Percentiles rank a stretch among this genome's conserved stretches.
These are phyloP conservation scores for Candida chilensis DNA, from an alignment of 805 yeast species.

Conservation along the genomic window DNA sequence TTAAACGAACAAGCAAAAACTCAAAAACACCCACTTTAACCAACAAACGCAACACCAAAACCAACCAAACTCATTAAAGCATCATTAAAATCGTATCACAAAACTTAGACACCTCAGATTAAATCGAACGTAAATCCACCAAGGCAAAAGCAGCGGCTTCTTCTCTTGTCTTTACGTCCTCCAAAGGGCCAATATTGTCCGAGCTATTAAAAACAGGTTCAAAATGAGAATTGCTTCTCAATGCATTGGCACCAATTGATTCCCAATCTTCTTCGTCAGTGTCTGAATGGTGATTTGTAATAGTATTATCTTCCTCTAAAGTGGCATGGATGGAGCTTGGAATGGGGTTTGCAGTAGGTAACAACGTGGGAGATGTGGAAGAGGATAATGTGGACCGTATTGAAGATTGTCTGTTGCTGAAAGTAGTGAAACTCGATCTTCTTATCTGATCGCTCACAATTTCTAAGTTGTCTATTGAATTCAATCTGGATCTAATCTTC, in stretches of 20 bases:
- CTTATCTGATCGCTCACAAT: too few relatives aligned
- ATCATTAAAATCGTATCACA: too few relatives aligned
- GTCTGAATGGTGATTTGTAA: constrained; percentile 34
- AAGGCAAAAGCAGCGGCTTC: constrained; percentile 59
- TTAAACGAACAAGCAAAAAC: too few relatives aligned
- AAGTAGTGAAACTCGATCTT: too few relatives aligned
- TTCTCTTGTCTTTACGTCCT: constrained; percentile 20
- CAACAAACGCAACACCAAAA: too few relatives aligned
- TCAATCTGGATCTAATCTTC: constrained; percentile 17
- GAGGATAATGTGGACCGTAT: constrained; percentile 16
- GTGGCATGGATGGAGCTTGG: constrained; percentile 7
- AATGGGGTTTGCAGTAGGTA: constrained; percentile 5
- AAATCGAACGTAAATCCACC: too few relatives aligned
- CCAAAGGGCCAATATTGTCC: constrained; percentile 6
- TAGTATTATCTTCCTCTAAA: constrained; percentile 2
- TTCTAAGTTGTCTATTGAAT: constrained; percentile 32
- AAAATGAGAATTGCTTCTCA: constrained; percentile 25
- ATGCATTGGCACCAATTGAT: constrained; percentile 69
- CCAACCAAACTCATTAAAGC: too few relatives aligned
- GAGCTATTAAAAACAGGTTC: constrained; percentile 5
- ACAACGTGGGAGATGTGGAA: constrained; percentile 7
- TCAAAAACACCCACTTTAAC: too few relatives aligned
- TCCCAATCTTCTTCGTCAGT: constrained; percentile 99
- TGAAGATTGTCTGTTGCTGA: neutral
- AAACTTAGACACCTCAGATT: too few relatives aligned